Conservation (phyloP, 2,329 filamentous ascomycete genomes). For the Teratosphaeria viscida region DNA sequence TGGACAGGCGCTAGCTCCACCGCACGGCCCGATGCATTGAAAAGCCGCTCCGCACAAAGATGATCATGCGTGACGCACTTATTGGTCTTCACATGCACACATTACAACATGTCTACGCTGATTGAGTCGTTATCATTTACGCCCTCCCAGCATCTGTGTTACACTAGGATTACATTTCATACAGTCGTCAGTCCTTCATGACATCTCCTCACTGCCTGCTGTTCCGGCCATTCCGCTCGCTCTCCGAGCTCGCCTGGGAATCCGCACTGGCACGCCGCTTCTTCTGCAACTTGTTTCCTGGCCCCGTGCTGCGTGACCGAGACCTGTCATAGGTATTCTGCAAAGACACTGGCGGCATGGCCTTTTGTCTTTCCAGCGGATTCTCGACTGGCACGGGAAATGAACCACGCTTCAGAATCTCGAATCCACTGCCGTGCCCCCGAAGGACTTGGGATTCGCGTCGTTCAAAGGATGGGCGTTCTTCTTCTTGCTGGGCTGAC, state of each 20-base stretch:
- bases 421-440: constrained; percentile 26
- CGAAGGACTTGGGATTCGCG: constrained; percentile 17
- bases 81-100: neutral
- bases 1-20: neutral
- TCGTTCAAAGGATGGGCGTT: constrained; percentile 17
- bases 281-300: constrained; percentile 22
- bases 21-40: neutral
- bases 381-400: constrained; percentile 10
- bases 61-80: neutral
- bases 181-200: neutral
- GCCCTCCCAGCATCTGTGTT: neutral
- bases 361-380: constrained; percentile 9
- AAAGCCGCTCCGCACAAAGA: neutral
- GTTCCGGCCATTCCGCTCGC: constrained; percentile 1
- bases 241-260: constrained; percentile 2
- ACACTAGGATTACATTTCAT: neutral
- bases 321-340: constrained; percentile 13
- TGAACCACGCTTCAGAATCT: constrained; percentile 25
- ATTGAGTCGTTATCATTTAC: neutral
- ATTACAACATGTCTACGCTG: neutral
- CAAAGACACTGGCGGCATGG: constrained; percentile 19
- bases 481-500: neutral
- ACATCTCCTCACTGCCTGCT: constrained; percentile 1
- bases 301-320: constrained; percentile 14
- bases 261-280: constrained; percentile 18